Evolutionary conservation across 2,329 filamentous ascomycete genomes (phyloP).

Genomic region (Xylaria sp.): DNA sequence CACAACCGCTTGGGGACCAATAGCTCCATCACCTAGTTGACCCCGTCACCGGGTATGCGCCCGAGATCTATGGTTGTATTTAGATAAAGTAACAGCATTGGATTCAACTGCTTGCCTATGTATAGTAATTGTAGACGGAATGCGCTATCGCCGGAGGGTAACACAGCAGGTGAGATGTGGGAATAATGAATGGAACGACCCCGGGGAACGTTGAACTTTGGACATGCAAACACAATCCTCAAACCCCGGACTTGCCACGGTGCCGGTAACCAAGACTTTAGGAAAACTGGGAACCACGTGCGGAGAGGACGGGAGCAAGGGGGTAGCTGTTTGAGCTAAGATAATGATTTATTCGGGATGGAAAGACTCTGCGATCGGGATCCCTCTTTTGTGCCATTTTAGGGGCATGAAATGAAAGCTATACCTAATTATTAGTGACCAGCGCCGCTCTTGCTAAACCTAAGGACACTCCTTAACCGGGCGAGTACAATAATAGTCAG

Average conservation of each 20-base stretch:
- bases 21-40: neutral
- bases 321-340: constrained; percentile 34
- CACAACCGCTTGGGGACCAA: neutral
- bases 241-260: constrained; percentile 30
- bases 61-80: neutral
- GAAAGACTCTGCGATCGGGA: constrained; percentile 48
- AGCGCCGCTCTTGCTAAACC: neutral
- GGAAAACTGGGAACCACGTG: constrained; percentile 11
- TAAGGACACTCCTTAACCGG: neutral
- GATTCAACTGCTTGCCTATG: neutral
- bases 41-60: neutral
- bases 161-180: constrained; percentile 13
- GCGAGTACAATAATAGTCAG: neutral
- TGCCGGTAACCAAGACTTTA: constrained; percentile 13
- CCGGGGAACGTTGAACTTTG: constrained; percentile 4
- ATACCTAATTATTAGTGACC: constrained; percentile 18
- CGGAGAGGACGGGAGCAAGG: constrained; percentile 25
- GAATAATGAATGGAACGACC: neutral
- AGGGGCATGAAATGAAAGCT: constrained; percentile 3
- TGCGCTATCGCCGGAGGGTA: neutral
- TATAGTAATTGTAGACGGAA: neutral
- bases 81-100: constrained; percentile 9
- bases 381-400: constrained; percentile 7
- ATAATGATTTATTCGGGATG: constrained; percentile 25
- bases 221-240: constrained; percentile 10